Evolutionary conservation across 495 filamentous ascomycete genomes (phyloP), one percentile per base, ranked within the genome.

Genomic region (Aspergillus homomorphus): DNA sequence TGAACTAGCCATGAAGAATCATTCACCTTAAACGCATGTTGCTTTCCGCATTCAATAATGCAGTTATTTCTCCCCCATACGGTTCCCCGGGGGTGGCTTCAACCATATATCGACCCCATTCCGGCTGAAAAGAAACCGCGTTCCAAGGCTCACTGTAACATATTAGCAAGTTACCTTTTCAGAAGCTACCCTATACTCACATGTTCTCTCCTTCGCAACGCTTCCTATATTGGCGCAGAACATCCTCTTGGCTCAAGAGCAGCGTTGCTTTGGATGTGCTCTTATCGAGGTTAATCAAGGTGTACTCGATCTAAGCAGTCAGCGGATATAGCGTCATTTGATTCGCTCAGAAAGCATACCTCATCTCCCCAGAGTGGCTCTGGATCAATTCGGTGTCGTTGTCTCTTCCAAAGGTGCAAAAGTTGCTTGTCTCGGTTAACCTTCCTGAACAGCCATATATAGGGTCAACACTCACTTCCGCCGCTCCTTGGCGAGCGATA

Each of bases 81-180:
- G 46, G 46, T 21, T 50, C 21, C 26, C 3, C 22, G 10, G 46
- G 46, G 16, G 46, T 50, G 10, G 46, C 46, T 16, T 50, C 46
- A n/a, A 50, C 24, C 46, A 50, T 50, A 26, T 50, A 50, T 15
- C 46, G 22, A 26, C 46, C 46, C 46, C 46, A 50, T 50, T 50
- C 46, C 9, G 46, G 46, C n/a, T 50, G 46, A 24, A 50, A 2
- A 4, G 20, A 5, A 21, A 50, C 22, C n/a, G 23, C 46, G 12
- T 50, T 50, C 46, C 46, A 50, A 24, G 46, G 46, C 26, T 50
- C 46, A 50, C 21, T 26, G 21, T 0, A 8, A 50, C 9, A 4
- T 28, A 22, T 50, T 21, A 50, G 46, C 4, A 7, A 26, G 10
- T 5, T 0, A 9, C 14, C 16, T 8, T 50, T 22, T 26, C 45